Base-by-base conservation (phyloP, 768 basidiomycete species). In the Leccinellum albellum region DNA sequence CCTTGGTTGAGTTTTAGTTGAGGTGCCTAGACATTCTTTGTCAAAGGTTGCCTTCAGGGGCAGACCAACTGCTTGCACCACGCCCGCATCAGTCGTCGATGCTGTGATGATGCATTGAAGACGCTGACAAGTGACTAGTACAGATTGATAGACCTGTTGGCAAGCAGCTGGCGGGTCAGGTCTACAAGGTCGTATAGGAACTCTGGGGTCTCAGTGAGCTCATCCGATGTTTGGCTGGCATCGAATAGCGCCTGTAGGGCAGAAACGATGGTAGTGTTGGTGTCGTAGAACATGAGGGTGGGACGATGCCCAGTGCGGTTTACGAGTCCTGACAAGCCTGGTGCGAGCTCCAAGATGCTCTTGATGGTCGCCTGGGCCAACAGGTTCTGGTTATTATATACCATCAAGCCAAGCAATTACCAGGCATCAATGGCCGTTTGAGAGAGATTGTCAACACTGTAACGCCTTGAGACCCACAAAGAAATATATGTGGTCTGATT, bases 181-280 rank as follows among this genome's bases (percentile, higher is more conserved):
- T 78, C 73, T 15, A 77, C 73, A n/a, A 73, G 64, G 66, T 78
- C 76, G 59, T 73, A 72, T 40, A 55, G 59, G 63, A 74, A 78
- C 58, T 77, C 76, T 3, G 71, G 71, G 5, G 68, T 58, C 2
- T 58, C 3, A 7, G 26, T 4, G 20, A 77, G 66, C 0, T 42
- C 35, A 15, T 58, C 13, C 44, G 55, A 55, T 54, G 51, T n/a
- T n/a, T 57, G 3, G 61, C 67, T 49, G 51, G 67, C 63, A 32
- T 71, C 76, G 4, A 80, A 74, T 2, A 98, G 73, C 3, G 91
- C 92, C 54, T 84, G 81, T 33, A 96, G 74, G 0, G 92, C 85
- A 1, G 92, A 88, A 12, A 91, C 82, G 44, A 95, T 81, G 6
- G 89, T 89, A 1, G 66, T 63, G 63, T 74, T 64, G 1, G 75